Evolutionary conservation across 1,284 basidiomycete species (phyloP).

Genomic region (Trichosporon sp.): DNA sequence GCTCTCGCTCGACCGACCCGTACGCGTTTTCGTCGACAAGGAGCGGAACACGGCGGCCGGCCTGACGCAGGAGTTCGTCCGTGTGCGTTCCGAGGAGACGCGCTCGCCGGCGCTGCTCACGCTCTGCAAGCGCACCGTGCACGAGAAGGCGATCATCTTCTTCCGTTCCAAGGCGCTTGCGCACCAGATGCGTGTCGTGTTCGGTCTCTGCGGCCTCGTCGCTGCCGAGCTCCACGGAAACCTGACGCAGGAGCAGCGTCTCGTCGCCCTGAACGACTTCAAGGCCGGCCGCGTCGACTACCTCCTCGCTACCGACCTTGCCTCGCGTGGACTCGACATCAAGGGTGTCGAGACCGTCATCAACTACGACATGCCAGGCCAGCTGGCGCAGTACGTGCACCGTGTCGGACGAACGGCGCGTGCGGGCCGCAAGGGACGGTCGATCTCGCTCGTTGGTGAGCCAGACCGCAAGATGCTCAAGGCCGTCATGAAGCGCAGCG

Average conservation of each 20-base stretch:
- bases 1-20: slow-evolving; percentile 87
- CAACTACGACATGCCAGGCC: slow-evolving; percentile 96
- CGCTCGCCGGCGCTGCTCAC: slow-evolving; percentile 79
- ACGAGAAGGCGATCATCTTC: slow-evolving; percentile 84
- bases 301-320: slow-evolving; percentile 93
- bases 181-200: slow-evolving; percentile 93
- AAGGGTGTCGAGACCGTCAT: slow-evolving; percentile 97
- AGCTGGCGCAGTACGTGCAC: slow-evolving; percentile 91
- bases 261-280: slow-evolving; percentile 82
- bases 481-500: slow-evolving; percentile 86
- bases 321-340: slow-evolving; percentile 93
- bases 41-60: slow-evolving; percentile 84
- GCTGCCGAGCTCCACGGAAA: slow-evolving; percentile 93
- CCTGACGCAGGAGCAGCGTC: slow-evolving; percentile 90
- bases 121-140: slow-evolving; percentile 85
- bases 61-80: slow-evolving; percentile 93
- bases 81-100: slow-evolving; percentile 73
- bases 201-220: slow-evolving; percentile 82
- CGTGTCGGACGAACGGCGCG: slow-evolving; percentile 95
- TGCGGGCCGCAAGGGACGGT: slow-evolving; percentile 87
- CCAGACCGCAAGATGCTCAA: slow-evolving; percentile 95
- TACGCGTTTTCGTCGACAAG: slow-evolving; percentile 92
- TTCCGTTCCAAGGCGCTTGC: slow-evolving; percentile 94
- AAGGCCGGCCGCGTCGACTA: slow-evolving; percentile 82
- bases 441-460: slow-evolving; percentile 94